These are phyloP conservation scores for Beauveria australis DNA, from an alignment of 2,329 filamentous ascomycete genomes.

Conservation along the genomic window DNA sequence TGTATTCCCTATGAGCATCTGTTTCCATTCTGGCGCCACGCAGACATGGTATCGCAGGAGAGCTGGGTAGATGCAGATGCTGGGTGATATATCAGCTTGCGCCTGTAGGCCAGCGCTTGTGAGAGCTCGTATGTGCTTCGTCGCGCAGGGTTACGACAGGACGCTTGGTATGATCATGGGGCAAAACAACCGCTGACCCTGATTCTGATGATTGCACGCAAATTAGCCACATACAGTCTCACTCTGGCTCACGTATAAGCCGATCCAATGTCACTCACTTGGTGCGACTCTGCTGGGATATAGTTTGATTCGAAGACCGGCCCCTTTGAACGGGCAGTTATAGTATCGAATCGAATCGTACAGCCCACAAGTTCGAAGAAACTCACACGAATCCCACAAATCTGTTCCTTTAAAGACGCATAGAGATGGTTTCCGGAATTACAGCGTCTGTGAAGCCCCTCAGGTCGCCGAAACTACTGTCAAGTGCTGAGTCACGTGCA, in stretches of 20 bases:
- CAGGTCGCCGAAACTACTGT: conserved; percentile 11
- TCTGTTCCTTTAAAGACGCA: background rate
- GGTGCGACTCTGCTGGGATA: conserved; percentile 3
- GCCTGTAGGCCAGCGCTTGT: background rate
- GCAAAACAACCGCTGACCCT: background rate
- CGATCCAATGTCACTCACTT: conserved; percentile 9
- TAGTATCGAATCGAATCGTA: background rate
- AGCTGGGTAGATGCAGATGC: conserved; percentile 2
- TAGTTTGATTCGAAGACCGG: background rate
- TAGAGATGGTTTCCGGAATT: conserved; percentile 4
- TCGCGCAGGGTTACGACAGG: background rate
- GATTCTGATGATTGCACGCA: background rate
- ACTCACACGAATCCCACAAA: background rate
- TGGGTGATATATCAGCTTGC: background rate
- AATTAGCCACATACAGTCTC: conserved; percentile 3
- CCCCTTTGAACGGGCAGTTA: background rate
- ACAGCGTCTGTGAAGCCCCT: conserved; percentile 9
- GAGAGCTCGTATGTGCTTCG: conserved; percentile 6
- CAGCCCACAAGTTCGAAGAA: background rate
- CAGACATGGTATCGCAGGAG: conserved; percentile 2
- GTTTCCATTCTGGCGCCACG: conserved; percentile 5
- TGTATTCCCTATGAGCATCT: conserved; percentile 6
- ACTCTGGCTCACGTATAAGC: conserved; percentile 8
- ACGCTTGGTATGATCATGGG: background rate
- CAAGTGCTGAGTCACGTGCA: conserved; percentile 8